phyloP scores from a whole-genome alignment of 2,329 filamentous ascomycete genomes.

The Penicillium sp. region DNA sequence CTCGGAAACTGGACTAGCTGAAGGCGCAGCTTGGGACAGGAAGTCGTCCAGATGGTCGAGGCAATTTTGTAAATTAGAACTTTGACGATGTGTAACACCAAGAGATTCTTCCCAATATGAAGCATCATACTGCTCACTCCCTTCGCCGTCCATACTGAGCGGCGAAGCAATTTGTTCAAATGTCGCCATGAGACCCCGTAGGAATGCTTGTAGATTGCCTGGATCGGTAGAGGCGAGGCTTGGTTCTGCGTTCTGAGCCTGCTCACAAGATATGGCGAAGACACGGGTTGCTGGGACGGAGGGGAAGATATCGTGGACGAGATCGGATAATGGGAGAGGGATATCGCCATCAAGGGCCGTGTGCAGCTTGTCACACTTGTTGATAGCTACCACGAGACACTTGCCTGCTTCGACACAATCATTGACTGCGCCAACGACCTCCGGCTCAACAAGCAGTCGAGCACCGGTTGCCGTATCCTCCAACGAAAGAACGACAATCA shows the following conservation, averaged over 20 bases:
- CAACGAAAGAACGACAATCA: slow-evolving; percentile 78
- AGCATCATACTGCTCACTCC: slow-evolving; percentile 54
- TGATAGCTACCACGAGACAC: slow-evolving; percentile 61
- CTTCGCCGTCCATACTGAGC: slow-evolving; percentile 34
- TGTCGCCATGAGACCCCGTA: slow-evolving; percentile 64
- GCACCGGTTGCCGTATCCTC: slow-evolving; percentile 50
- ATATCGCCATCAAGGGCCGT: slow-evolving; percentile 12
- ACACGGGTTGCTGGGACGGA: slow-evolving; percentile 50
- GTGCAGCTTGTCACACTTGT: slow-evolving; percentile 59
- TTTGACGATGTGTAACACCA: slow-evolving; percentile 87
- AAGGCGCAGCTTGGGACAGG: slow-evolving; percentile 55
- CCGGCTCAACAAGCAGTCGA: slow-evolving; percentile 52
- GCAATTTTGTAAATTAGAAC: slow-evolving; percentile 76
- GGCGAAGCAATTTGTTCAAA: slow-evolving; percentile 59
- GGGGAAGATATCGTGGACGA: slow-evolving; percentile 44
- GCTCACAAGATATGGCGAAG: slow-evolving; percentile 72
- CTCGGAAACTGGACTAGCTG: slow-evolving; percentile 8
- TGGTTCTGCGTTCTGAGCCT: slow-evolving; percentile 45
- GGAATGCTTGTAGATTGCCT: slow-evolving; percentile 69
- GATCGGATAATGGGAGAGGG: slow-evolving; percentile 36
- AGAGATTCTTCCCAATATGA: slow-evolving; percentile 78
- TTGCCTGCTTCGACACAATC: slow-evolving; percentile 53
- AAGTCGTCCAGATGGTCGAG: slow-evolving; percentile 73
- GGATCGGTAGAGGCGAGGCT: slow-evolving; percentile 46
- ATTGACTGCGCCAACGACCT: slow-evolving; percentile 57